Evolutionary conservation across 805 yeast genomes (phyloP).

Genomic region (Komagataella phaffii): DNA sequence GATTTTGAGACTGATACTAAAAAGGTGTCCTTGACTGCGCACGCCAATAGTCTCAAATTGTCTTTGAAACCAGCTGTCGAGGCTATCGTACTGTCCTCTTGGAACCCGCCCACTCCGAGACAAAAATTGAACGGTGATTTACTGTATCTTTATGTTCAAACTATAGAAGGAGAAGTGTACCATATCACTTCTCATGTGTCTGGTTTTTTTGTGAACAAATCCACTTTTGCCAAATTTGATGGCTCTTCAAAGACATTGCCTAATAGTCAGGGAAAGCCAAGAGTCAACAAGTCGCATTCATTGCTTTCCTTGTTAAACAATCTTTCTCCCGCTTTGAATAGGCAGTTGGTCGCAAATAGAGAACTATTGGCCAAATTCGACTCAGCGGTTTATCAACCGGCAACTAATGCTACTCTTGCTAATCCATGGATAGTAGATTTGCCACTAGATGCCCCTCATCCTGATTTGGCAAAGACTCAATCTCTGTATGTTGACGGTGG

Average conservation of each 20-base stretch:
- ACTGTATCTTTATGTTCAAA: constrained; percentile 58
- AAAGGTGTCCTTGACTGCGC: constrained; percentile 11
- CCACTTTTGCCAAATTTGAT: constrained; percentile 57
- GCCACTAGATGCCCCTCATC: constrained; percentile 12
- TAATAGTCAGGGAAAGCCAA: constrained; percentile 2
- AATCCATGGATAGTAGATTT: constrained; percentile 67
- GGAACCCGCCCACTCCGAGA: constrained; percentile 74
- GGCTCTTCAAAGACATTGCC: constrained; percentile 31
- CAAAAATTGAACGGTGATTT: constrained; percentile 63
- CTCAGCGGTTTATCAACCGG: constrained; percentile 17
- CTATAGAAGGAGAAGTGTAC: constrained; percentile 69
- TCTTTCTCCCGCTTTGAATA: constrained; percentile 51
- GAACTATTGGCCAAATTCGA: constrained; percentile 26
- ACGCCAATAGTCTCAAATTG: constrained; percentile 14
- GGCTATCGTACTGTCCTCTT: constrained; percentile 47
- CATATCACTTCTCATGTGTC: constrained; percentile 67
- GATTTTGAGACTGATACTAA: constrained; percentile 4
- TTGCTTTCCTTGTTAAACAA: constrained; percentile 46
- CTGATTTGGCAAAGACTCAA: constrained; percentile 55
- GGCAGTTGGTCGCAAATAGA: constrained; percentile 39
- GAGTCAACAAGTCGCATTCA: constrained; percentile 25
- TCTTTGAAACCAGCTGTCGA: constrained; percentile 37
- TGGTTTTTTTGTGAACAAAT: constrained; percentile 72
- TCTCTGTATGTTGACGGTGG: constrained; percentile 38
- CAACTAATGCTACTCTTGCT: constrained; percentile 42